A percentile compares a stretch with the other conserved stretches of the same genome.
Evolutionary conservation across 1,284 basidiomycete genomes (phyloP).

Genomic region (Mycena sp.): DNA sequence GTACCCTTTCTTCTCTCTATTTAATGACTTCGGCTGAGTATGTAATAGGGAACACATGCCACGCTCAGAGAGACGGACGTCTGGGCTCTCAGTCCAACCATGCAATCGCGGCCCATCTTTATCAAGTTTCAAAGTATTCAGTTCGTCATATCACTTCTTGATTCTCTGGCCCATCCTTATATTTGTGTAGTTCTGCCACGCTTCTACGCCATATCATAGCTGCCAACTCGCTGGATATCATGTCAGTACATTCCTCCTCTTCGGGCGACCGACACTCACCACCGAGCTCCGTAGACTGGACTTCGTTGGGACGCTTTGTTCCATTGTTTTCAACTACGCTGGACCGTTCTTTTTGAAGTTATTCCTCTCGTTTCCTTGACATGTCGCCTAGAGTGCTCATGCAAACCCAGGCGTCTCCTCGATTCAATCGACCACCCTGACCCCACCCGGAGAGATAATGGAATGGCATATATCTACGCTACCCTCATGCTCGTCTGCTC

Average conservation of each 20-base stretch:
- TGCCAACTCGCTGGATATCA: no score
- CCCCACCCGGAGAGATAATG: not conserved
- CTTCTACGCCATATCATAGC: no score
- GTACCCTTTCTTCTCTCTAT: conserved; percentile 21
- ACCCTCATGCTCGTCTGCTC: conserved; percentile 11
- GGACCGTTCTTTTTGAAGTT: conserved; percentile 34
- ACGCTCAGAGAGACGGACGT: conserved; percentile 80
- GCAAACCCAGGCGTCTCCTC: conserved; percentile 6
- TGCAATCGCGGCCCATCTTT: conserved; percentile 74
- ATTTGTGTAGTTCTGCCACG: no score
- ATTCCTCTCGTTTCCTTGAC: not conserved
- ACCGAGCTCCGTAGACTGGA: conserved; percentile 2
- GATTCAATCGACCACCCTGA: conserved; percentile 3
- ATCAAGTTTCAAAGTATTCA: conserved; percentile 60
- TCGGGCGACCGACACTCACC: no score
- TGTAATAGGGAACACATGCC: conserved; percentile 56
- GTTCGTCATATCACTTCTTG: conserved; percentile 33
- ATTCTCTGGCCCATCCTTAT: no score
- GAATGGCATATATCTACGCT: conserved; percentile 15
- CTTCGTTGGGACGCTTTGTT: conserved; percentile 62
- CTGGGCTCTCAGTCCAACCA: conserved; percentile 73
- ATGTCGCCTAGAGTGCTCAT: not conserved
- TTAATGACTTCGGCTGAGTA: no score
- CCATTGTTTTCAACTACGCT: conserved; percentile 75
- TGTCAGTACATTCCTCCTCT: no score